These are phyloP conservation scores for Solanum hybrid DNA, from an alignment of 305 asterid species.

Conservation along the genomic window DNA sequence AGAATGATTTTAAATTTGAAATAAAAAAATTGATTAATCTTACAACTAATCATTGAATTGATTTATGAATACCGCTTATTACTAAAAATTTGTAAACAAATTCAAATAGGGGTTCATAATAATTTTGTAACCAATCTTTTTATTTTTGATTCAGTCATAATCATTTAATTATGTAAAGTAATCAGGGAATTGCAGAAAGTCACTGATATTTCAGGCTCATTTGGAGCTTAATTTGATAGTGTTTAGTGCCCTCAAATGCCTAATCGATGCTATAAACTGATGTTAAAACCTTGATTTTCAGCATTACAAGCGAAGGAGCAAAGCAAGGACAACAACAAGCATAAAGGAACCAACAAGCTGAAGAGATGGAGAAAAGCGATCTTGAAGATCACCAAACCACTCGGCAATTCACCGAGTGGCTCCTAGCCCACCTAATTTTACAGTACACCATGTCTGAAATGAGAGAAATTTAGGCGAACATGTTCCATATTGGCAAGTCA, in stretches of 20 bases:
- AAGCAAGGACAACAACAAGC: not conserved
- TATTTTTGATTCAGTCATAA: not conserved
- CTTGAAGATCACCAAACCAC: not conserved
- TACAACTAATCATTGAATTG: not conserved
- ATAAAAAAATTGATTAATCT: not conserved
- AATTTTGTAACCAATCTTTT: not conserved
- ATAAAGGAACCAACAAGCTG: not conserved
- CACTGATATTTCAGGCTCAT: not conserved
- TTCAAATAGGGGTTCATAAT: not conserved
- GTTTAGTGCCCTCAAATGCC: not conserved
- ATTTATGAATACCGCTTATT: not conserved
- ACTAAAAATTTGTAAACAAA: not conserved
- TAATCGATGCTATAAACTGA: not conserved
- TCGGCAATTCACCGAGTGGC: not conserved
- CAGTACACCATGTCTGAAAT: not conserved
- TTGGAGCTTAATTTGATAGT: not conserved
- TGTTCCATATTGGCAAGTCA: not conserved
- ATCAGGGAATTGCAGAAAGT: not conserved
- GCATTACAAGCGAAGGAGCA: not conserved
- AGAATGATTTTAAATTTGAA: not conserved
- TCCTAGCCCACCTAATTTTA: not conserved
- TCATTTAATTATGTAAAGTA: not conserved
- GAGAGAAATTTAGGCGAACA: not conserved
- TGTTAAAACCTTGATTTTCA: not conserved
- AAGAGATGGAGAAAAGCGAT: too few relatives aligned